phyloP scores from a whole-genome alignment of 768 basidiomycete genomes.

The Suillus variegatus region DNA sequence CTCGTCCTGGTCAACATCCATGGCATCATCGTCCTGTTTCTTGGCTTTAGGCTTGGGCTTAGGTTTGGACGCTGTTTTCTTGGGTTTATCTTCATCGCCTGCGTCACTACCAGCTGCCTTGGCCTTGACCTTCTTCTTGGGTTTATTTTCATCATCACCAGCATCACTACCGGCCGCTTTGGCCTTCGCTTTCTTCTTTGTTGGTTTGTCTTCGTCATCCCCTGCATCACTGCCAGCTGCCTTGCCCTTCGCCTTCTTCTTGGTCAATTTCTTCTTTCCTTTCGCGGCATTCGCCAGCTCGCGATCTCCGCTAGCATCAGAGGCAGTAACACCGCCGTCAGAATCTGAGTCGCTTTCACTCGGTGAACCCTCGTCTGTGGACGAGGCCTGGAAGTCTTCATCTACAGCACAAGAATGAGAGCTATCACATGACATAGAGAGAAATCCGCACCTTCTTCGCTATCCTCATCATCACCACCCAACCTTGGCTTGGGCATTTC shows the following conservation, averaged over 20 bases:
- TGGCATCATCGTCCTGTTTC: constrained; percentile 45
- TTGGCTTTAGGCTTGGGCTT: constrained; percentile 43
- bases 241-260: constrained; percentile 46
- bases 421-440: not conserved
- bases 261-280: constrained; percentile 36
- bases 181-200: constrained; percentile 53
- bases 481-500: constrained; percentile 53
- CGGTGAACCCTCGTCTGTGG: constrained; percentile 87
- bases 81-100: constrained; percentile 38
- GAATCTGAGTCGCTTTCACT: constrained; percentile 67
- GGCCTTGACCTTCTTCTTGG: constrained; percentile 49
- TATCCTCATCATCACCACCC: constrained; percentile 69
- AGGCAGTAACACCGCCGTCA: constrained; percentile 73
- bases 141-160: constrained; percentile 38
- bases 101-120: constrained; percentile 31
- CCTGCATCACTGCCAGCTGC: constrained; percentile 44
- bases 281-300: constrained; percentile 49
- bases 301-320: constrained; percentile 81
- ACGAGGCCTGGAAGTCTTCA: constrained; percentile 89
- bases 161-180: constrained; percentile 30
- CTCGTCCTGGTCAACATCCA: constrained; percentile 47
- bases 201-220: constrained; percentile 40
- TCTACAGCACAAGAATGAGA: constrained; percentile 43
- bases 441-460: constrained; percentile 58
- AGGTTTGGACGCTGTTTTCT: constrained; percentile 48